These are phyloP conservation scores for Clarireedia sp. DNA, from an alignment of 2,329 filamentous ascomycete genomes.

Conservation along the genomic window DNA sequence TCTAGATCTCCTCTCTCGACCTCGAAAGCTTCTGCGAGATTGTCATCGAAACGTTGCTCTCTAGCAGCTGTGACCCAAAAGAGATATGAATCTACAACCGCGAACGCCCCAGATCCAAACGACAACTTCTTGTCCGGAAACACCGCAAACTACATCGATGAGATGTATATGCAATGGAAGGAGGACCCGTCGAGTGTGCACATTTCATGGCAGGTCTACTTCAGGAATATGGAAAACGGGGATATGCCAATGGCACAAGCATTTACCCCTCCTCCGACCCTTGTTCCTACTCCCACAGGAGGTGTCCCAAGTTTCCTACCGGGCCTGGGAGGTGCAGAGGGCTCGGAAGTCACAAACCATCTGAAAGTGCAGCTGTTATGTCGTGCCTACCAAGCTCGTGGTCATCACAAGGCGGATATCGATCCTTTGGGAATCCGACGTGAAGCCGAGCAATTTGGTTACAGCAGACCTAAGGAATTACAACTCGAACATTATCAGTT, in stretches of 20 bases:
- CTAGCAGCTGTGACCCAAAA: conserved; percentile 40
- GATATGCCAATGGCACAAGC: conserved; percentile 97
- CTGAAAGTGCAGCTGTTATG: conserved; percentile 96
- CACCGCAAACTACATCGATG: conserved; percentile 97
- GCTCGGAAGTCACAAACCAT: conserved; percentile 86
- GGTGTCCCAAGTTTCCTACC: conserved; percentile 68
- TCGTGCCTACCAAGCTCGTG: conserved; percentile 93
- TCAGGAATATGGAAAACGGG: conserved; percentile 97
- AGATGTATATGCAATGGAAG: conserved; percentile 99
- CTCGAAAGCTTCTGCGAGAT: conserved; percentile 31
- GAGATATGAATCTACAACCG: conserved; percentile 47
- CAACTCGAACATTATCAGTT: conserved; percentile 92
- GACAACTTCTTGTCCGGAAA: conserved; percentile 96
- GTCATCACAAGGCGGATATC: conserved; percentile 96
- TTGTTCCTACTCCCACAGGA: conserved; percentile 74
- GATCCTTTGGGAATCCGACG: conserved; percentile 91
- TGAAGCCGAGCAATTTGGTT: conserved; percentile 75
- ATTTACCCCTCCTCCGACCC: conserved; percentile 89
- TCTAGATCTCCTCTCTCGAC: conserved; percentile 36
- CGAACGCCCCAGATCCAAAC: conserved; percentile 64
- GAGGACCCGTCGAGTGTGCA: conserved; percentile 88
- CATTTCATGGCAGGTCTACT: conserved; percentile 98
- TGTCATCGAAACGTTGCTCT: conserved; percentile 40
- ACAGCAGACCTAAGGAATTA: conserved; percentile 84
- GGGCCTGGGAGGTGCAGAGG: conserved; percentile 58